Evolutionary conservation across 1,139 yeast genomes (phyloP).

Genomic region (Diutina neorugosa): DNA sequence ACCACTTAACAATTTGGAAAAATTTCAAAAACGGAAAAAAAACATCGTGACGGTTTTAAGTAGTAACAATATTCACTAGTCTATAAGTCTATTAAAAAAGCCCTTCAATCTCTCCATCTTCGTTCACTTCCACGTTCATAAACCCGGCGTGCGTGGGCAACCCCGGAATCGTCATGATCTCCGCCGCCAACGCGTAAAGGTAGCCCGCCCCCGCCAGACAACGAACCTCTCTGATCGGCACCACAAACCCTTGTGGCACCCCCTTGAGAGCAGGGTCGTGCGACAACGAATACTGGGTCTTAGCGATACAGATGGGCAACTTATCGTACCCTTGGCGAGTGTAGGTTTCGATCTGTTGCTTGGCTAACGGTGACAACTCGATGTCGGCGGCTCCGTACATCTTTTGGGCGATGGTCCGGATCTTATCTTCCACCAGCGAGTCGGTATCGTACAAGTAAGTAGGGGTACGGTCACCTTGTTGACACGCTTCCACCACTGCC

Average conservation of each 20-base stretch:
- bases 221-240: slow-evolving; percentile 90
- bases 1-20: background rate
- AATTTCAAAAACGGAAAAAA: too few species aligned
- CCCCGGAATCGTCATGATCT: slow-evolving; percentile 96
- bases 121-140: slow-evolving; percentile 92
- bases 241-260: slow-evolving; percentile 86
- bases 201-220: slow-evolving; percentile 97
- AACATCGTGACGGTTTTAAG: too few species aligned
- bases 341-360: slow-evolving; percentile 70
- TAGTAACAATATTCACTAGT: slow-evolving; percentile 5
- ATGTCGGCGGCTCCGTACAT: slow-evolving; percentile 94
- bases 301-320: slow-evolving; percentile 93
- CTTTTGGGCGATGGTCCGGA: slow-evolving; percentile 68
- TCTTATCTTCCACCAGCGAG: slow-evolving; percentile 69
- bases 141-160: slow-evolving; percentile 94
- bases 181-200: slow-evolving; percentile 92
- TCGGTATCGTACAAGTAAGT: slow-evolving; percentile 62
- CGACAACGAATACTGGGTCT: slow-evolving; percentile 92
- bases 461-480: slow-evolving; percentile 42
- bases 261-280: slow-evolving; percentile 92
- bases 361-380: slow-evolving; percentile 78
- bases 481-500: slow-evolving; percentile 69
- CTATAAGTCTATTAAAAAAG: slow-evolving; percentile 42
- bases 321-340: slow-evolving; percentile 85
- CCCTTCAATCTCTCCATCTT: slow-evolving; percentile 90